Evolutionary conservation across 2,329 filamentous ascomycete species (phyloP).

Genomic region (Fusarium redolens): DNA sequence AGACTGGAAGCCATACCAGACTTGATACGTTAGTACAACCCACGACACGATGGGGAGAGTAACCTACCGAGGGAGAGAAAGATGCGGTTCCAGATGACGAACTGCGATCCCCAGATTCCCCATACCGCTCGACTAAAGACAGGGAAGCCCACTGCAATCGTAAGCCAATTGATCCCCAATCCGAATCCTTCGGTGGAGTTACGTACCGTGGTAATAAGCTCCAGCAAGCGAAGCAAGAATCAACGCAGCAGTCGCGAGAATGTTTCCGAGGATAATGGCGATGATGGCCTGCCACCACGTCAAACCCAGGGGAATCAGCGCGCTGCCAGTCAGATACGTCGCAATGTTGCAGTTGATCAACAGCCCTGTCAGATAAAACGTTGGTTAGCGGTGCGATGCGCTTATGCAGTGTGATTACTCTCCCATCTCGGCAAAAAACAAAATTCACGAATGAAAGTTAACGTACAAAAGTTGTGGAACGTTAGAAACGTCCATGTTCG

Average conservation of each 20-base stretch:
- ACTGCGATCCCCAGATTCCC: conserved; percentile 57
- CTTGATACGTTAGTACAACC: neutral
- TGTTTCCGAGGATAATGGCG: conserved; percentile 53
- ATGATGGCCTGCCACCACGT: conserved; percentile 58
- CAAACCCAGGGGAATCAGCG: conserved; percentile 55
- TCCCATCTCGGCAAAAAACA: neutral
- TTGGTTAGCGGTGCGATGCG: conserved; percentile 1
- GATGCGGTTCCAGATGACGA: conserved; percentile 57
- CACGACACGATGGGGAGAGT: neutral
- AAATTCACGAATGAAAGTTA: neutral
- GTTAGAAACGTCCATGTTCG: conserved; percentile 57
- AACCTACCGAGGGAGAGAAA: conserved; percentile 54
- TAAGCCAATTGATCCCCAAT: neutral
- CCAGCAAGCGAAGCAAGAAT: conserved; percentile 58
- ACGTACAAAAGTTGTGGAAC: conserved; percentile 58
- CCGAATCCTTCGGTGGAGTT: neutral
- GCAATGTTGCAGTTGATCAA: conserved; percentile 59
- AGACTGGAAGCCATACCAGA: conserved; percentile 57
- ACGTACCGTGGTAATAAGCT: conserved; percentile 55
- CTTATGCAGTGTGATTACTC: neutral
- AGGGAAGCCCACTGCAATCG: conserved; percentile 50
- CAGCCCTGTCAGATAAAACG: conserved; percentile 50
- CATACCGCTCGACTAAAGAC: conserved; percentile 53
- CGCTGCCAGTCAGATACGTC: conserved; percentile 55
- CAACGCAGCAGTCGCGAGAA: conserved; percentile 54